Percentiles rank a stretch among this genome's conserved stretches.
These are phyloP conservation scores for Raffaelea arxii DNA, from an alignment of 2,329 filamentous ascomycete species.

Conservation along the genomic window DNA sequence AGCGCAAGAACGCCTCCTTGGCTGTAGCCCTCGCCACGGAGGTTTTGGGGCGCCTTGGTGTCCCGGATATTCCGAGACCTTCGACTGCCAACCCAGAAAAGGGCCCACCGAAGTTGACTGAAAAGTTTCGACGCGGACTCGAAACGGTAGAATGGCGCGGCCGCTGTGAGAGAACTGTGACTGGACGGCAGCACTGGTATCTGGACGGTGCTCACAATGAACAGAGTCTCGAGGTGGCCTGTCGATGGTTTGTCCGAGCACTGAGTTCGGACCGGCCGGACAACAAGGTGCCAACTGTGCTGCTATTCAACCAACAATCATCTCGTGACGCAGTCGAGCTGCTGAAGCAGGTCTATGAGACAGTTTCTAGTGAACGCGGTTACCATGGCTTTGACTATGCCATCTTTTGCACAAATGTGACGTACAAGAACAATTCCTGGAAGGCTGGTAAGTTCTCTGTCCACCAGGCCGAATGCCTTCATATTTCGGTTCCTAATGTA, in stretches of 20 bases:
- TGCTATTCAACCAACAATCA: conserved; percentile 92
- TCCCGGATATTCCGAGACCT: too few species aligned
- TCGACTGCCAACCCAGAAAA: conserved; percentile 19
- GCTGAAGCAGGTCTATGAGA: conserved; percentile 37
- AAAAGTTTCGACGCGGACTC: conserved; percentile 51
- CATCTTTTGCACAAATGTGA: conserved; percentile 33
- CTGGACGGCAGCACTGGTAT: conserved; percentile 56
- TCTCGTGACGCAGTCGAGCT: conserved; percentile 63
- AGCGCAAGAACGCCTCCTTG: conserved; percentile 16
- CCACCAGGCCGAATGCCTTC: neutral
- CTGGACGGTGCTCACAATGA: conserved; percentile 83
- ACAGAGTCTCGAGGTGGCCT: conserved; percentile 70
- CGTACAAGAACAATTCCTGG: conserved; percentile 38
- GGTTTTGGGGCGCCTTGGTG: conserved; percentile 36
- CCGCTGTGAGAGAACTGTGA: conserved; percentile 57
- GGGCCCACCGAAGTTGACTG: conserved; percentile 8
- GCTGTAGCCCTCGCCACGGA: conserved; percentile 27
- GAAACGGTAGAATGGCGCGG: conserved; percentile 60
- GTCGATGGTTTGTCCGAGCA: conserved; percentile 59
- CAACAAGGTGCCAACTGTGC: conserved; percentile 23
- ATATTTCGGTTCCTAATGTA: neutral
- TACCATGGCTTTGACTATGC: conserved; percentile 54
- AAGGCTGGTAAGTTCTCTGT: conserved; percentile 26
- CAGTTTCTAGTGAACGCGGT: conserved; percentile 22
- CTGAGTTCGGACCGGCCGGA: neutral